Conservation (phyloP, 495 filamentous ascomycete genomes). For the Penicillium dipodomyicola region DNA sequence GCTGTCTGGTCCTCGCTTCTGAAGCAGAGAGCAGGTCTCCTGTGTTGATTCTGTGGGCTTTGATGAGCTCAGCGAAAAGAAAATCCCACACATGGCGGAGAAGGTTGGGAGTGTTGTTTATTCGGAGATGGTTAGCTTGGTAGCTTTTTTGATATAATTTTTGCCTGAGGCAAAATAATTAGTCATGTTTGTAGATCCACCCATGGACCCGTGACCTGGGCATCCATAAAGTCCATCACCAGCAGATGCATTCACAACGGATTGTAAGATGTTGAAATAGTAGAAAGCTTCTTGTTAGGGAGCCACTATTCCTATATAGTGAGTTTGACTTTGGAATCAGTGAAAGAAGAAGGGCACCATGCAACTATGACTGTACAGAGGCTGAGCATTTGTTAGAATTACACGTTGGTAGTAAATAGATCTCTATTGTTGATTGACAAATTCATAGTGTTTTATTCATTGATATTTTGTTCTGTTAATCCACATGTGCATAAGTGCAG, state of each 20-base stretch:
- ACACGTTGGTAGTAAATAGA: background rate
- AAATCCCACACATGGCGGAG: conserved; percentile 63
- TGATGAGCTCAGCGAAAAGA: conserved; percentile 50
- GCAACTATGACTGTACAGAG: background rate
- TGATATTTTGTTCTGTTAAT: background rate
- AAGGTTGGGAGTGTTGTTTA: conserved; percentile 6
- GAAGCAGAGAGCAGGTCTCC: conserved; percentile 44
- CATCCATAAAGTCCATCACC: background rate
- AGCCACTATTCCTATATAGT: background rate
- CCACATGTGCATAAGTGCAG: too few species aligned
- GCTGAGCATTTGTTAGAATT: background rate
- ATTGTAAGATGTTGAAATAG: background rate
- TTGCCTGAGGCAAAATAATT: conserved; percentile 20
- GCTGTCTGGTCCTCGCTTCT: conserved; percentile 58
- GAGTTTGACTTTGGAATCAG: background rate
- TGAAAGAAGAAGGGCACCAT: background rate
- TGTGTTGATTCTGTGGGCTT: conserved; percentile 33
- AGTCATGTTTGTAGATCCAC: conserved; percentile 12
- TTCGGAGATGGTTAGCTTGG: background rate
- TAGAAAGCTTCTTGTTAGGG: background rate
- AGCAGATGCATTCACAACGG: background rate
- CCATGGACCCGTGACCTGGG: too few species aligned
- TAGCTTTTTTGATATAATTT: conserved; percentile 14
- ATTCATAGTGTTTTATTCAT: background rate
- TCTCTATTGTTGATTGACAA: background rate